These are phyloP conservation scores for Phytophthora foliorum DNA, from an alignment of 352 stramenopile species.

Conservation along the genomic window DNA sequence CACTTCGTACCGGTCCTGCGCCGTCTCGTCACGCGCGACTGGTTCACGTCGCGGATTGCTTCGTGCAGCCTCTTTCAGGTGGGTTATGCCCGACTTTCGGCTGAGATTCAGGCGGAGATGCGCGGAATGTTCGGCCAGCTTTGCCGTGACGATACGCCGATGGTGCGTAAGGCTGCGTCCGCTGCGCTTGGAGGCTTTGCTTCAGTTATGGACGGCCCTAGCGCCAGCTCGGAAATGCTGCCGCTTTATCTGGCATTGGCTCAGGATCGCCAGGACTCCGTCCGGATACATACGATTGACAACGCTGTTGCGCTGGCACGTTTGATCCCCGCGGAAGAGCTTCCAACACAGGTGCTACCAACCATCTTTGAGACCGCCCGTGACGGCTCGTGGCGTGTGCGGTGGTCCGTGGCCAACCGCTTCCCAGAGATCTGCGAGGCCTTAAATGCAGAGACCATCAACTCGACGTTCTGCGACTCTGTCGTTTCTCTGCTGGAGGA, in stretches of 20 bases:
- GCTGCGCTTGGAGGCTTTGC: slow-evolving; percentile 92
- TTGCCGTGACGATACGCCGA: slow-evolving; percentile 97
- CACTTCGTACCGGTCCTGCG: slow-evolving; percentile 95
- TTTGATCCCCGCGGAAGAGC: slow-evolving; percentile 75
- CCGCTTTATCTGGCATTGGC: slow-evolving; percentile 87
- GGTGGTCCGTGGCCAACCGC: slow-evolving; percentile 98
- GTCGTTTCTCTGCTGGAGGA: slow-evolving; percentile 97
- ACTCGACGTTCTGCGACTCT: slow-evolving; percentile 79
- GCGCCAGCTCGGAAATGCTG: slow-evolving; percentile 79
- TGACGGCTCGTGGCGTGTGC: slow-evolving; percentile 98
- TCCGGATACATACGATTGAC: slow-evolving; percentile 97
- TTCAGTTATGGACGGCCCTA: slow-evolving; percentile 68
- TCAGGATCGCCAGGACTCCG: slow-evolving; percentile 96
- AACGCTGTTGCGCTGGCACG: slow-evolving; percentile 96
- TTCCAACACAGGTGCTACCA: slow-evolving; percentile 90
- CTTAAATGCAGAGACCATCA: slow-evolving; percentile 79
- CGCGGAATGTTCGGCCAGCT: slow-evolving; percentile 94
- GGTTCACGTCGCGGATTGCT: slow-evolving; percentile 91
- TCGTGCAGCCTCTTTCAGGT: slow-evolving; percentile 88
- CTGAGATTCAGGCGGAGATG: slow-evolving; percentile 85
- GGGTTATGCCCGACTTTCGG: slow-evolving; percentile 62
- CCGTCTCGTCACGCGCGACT: slow-evolving; percentile 96
- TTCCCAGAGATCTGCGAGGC: slow-evolving; percentile 95
- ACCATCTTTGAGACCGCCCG: slow-evolving; percentile 93
- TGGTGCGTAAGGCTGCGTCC: slow-evolving; percentile 95